Conservation (phyloP, 169 alveolate species). For the Besnoitia besnoiti region DNA sequence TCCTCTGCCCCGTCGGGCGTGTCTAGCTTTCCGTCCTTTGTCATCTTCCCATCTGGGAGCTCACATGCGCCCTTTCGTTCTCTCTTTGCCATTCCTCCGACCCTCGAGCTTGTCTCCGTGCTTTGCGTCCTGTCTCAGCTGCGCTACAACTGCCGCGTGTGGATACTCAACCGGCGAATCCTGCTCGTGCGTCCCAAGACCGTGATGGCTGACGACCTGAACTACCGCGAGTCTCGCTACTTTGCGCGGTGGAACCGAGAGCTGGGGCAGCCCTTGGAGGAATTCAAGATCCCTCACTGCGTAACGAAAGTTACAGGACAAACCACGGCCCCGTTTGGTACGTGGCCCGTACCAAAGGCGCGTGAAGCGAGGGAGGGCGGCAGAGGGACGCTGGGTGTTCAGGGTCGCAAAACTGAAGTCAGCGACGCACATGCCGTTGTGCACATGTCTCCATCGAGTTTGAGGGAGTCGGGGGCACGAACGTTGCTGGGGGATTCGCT, state of each 20-base stretch:
- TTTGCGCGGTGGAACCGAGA: constrained; percentile 84
- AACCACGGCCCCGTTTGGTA: constrained; percentile 77
- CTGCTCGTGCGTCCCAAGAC: constrained; percentile 87
- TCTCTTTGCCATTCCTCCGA: neutral
- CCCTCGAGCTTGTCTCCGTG: neutral
- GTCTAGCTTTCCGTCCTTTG: too few relatives aligned
- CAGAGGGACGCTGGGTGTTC: too few relatives aligned
- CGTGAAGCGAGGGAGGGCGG: neutral
- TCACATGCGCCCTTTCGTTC: neutral
- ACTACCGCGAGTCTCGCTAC: constrained; percentile 88
- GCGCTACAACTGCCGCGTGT: constrained; percentile 84
- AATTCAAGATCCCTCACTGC: constrained; percentile 72
- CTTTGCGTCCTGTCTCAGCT: neutral
- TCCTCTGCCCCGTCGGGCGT: too few relatives aligned
- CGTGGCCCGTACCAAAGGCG: constrained; percentile 9
- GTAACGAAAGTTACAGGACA: constrained; percentile 74
- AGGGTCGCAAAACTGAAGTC: too few relatives aligned
- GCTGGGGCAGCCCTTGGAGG: constrained; percentile 62
- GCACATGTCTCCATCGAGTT: too few relatives aligned
- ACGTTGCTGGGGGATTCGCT: too few relatives aligned
- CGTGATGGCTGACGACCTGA: constrained; percentile 84
- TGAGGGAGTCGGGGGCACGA: too few relatives aligned
- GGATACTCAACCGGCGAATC: constrained; percentile 76
- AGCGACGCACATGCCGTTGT: too few relatives aligned
- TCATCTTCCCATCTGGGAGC: neutral